Base-by-base conservation (phyloP, 306 rosid species). In the Rosa chinensis region DNA sequence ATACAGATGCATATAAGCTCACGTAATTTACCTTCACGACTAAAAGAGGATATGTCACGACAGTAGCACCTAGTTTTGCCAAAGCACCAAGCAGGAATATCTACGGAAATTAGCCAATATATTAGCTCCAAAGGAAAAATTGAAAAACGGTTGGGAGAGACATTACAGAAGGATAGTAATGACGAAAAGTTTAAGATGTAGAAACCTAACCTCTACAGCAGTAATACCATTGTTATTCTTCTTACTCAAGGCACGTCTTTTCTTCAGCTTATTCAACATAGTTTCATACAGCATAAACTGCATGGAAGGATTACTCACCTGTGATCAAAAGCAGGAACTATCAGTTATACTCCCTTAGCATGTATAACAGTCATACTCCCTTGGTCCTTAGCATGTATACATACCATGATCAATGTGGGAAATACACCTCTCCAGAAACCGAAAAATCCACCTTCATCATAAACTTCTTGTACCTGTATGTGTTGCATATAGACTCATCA, bases 281-380 rank as follows among this genome's bases (percentile, higher is more conserved):
- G 96, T 83, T 91, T 95, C 99, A 80, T 92, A 95, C 87, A 92
- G 85, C 99, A 95, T 95, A 90, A 90, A 95, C 78, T 95, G 99
- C 63, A 95, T 91, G 81, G 99, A 91, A 81, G 99, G 99, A 82
- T 95, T 95, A 86, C 99, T 91, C 66, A 95, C 99, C 99, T 95
- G 89, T 77, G 68, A 85, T 69, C 74, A 81, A 77, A 45, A 81
- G 76, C 66, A 87, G 79, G 75, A 80, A 72, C 49, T 82, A 80
- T 91, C 84, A 89, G 80, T 78, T 64, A 77, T 32, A 73, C 70
- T 78, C 80, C 82, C 49, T 72, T 44, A 48, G 40, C 56, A 73
- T 44, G 77, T 69, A 58, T 52, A 56, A 86, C 67, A 84, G 75
- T 82, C 79, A 63, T 76, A 73, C 70, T 80, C 80, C 83, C 59